Evolutionary conservation across 495 filamentous ascomycete species (phyloP).

Genomic region (Aspergillus diversus): DNA sequence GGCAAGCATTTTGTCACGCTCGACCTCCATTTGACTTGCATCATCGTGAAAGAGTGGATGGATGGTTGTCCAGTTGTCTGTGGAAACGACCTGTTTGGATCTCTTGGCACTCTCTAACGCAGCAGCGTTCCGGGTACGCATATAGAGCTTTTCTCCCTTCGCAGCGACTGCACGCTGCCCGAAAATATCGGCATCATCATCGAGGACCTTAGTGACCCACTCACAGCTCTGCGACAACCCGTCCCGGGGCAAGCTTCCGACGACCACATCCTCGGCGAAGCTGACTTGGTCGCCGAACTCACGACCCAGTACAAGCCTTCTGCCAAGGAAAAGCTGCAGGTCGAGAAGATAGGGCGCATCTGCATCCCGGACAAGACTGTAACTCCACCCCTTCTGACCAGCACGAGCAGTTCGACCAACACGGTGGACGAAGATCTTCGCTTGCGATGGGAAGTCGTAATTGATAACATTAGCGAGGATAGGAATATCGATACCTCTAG

Average conservation of each 20-base stretch:
- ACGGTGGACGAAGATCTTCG: constrained; percentile 95
- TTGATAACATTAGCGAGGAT: constrained; percentile 97
- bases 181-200: constrained; percentile 73
- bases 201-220: constrained; percentile 74
- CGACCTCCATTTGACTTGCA: constrained; percentile 62
- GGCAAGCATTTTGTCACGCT: constrained; percentile 81
- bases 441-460: constrained; percentile 96
- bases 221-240: constrained; percentile 73
- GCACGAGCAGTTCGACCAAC: constrained; percentile 95
- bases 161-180: constrained; percentile 69
- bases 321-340: constrained; percentile 90
- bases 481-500: constrained; percentile 96
- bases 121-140: constrained; percentile 84
- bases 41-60: constrained; percentile 78
- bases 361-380: constrained; percentile 80
- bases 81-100: constrained; percentile 70
- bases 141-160: constrained; percentile 93
- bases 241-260: constrained; percentile 72
- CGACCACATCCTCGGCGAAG: constrained; percentile 78
- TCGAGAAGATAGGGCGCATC: constrained; percentile 92
- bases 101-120: constrained; percentile 86
- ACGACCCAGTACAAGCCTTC: constrained; percentile 71
- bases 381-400: constrained; percentile 90
- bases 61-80: constrained; percentile 67
- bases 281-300: constrained; percentile 57